phyloP scores from a whole-genome alignment of 306 rosid species.

The Cucurbita ficifolia region DNA sequence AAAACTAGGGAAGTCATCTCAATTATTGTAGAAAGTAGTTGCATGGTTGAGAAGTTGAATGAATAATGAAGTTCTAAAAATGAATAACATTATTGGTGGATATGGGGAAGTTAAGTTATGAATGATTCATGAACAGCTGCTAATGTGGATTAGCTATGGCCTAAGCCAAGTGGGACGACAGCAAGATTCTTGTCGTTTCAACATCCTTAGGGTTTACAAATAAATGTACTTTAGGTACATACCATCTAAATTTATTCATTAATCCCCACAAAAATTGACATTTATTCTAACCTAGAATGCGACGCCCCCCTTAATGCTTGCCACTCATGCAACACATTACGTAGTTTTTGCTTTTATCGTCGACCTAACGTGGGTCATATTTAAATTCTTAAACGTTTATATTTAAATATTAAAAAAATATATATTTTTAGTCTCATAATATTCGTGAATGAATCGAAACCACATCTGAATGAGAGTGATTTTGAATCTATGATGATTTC shows the following conservation, averaged over 20 bases:
- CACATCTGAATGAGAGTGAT: too few species aligned
- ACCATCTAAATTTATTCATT: background rate
- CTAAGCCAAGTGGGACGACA: constrained; percentile 3
- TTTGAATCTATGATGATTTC: too few species aligned
- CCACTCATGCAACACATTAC: background rate
- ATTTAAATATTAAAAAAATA: too few species aligned
- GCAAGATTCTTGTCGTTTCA: constrained; percentile 1
- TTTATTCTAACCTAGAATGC: background rate
- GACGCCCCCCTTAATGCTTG: background rate
- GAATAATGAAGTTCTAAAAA: background rate
- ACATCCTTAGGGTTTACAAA: background rate
- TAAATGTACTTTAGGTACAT: background rate
- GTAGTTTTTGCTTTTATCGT: background rate
- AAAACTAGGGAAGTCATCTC: too few species aligned
- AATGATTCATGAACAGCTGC: background rate
- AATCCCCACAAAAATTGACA: background rate
- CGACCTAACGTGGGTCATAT: background rate
- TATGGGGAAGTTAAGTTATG: background rate
- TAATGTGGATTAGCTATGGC: background rate
- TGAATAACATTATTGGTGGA: background rate
- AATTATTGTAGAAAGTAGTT: background rate
- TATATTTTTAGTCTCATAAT: too few species aligned
- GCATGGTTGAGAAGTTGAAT: background rate
- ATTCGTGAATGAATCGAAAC: too few species aligned
- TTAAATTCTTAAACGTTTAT: too few species aligned